Percentiles rank a stretch among this genome's conserved stretches.
Evolutionary conservation across 2,329 filamentous ascomycete genomes (phyloP).

Genomic region (Neofusicoccum sp.): DNA sequence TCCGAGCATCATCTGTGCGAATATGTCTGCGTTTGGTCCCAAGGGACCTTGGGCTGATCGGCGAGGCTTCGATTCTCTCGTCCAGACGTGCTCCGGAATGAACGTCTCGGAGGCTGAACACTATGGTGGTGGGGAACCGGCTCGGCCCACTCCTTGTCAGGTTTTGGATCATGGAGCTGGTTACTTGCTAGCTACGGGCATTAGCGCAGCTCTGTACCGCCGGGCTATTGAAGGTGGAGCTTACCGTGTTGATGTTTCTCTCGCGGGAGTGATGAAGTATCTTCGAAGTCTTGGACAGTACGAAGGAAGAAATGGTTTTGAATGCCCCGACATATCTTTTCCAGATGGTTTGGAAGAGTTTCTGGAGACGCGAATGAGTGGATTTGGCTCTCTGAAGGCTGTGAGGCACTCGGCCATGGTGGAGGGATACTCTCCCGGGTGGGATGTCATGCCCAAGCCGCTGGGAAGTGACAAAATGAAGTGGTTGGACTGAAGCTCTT

Average conservation of each 20-base stretch:
- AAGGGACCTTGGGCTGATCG: constrained; percentile 47
- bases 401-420: constrained; percentile 51
- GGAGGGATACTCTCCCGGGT: constrained; percentile 47
- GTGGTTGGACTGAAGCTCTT: constrained; percentile 31
- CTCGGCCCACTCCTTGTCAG: constrained; percentile 52
- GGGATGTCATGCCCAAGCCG: constrained; percentile 52
- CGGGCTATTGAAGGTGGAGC: constrained; percentile 46
- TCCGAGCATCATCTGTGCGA: constrained; percentile 50
- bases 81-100: constrained; percentile 57
- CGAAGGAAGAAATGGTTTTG: constrained; percentile 45
- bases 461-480: constrained; percentile 48
- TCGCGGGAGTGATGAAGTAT: constrained; percentile 58
- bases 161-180: constrained; percentile 57
- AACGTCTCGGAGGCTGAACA: constrained; percentile 56
- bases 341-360: constrained; percentile 34
- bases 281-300: constrained; percentile 55
- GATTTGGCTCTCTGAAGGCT: constrained; percentile 48
- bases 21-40: constrained; percentile 54
- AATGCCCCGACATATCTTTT: constrained; percentile 32
- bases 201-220: constrained; percentile 52
- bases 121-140: constrained; percentile 39
- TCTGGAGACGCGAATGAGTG: constrained; percentile 47
- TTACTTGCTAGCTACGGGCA: constrained; percentile 55
- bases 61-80: constrained; percentile 56
- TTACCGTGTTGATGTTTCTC: constrained; percentile 55